A percentile compares a stretch with the other conserved stretches of the same genome.
Conservation (phyloP, 1,284 basidiomycete species). For the Cutaneotrichosporon cutaneum region DNA sequence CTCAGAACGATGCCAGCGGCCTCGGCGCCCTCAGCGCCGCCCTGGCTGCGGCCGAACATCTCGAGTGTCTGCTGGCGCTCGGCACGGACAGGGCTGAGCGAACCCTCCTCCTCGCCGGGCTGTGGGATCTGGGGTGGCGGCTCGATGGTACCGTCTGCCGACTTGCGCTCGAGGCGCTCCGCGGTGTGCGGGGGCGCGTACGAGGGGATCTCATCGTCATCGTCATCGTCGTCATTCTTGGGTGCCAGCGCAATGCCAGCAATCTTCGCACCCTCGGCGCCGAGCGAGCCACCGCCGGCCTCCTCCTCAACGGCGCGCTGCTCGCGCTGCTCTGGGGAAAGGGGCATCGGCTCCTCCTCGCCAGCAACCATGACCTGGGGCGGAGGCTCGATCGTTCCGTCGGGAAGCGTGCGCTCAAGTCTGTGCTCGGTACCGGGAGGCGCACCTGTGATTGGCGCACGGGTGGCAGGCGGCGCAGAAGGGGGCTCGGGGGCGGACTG, state of each 20-base stretch:
- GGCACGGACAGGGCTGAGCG: neutral
- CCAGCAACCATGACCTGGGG: constrained; percentile 42
- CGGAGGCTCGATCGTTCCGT: constrained; percentile 39
- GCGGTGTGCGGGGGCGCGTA: constrained; percentile 12
- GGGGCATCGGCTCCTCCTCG: constrained; percentile 16
- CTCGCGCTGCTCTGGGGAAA: constrained; percentile 8
- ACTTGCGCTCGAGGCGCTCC: constrained; percentile 18
- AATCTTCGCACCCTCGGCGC: constrained; percentile 41
- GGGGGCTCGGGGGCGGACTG: neutral
- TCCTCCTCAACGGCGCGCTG: constrained; percentile 24
- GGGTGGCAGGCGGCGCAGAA: neutral
- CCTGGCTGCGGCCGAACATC: constrained; percentile 14
- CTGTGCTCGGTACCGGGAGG: constrained; percentile 13
- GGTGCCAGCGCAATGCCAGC: constrained; percentile 48
- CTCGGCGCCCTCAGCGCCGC: constrained; percentile 29
- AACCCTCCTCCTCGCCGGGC: constrained; percentile 20
- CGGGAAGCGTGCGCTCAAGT: constrained; percentile 23
- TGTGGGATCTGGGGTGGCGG: constrained; percentile 40
- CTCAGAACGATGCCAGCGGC: constrained; percentile 16
- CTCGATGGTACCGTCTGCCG: constrained; percentile 31
- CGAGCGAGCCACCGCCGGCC: constrained; percentile 32
- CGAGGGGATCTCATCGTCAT: neutral
- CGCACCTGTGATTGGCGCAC: constrained; percentile 1
- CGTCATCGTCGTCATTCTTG: neutral
- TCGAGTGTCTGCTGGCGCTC: constrained; percentile 7